Evolutionary conservation across 768 basidiomycete genomes (phyloP).

Genomic region (Mycena capillaripes): DNA sequence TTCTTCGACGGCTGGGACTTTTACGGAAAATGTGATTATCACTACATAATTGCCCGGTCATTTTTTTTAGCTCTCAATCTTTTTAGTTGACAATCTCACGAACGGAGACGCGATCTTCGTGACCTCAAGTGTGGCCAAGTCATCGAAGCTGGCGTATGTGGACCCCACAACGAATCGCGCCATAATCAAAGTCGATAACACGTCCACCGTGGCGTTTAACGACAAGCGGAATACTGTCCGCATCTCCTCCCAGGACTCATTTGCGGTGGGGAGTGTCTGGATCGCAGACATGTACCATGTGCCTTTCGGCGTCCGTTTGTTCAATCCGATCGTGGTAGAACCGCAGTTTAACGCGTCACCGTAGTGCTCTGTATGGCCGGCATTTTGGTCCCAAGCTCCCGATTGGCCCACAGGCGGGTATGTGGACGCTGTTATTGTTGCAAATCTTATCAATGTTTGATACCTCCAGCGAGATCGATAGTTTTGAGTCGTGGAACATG

Average conservation of each 20-base stretch:
- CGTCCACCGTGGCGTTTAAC: constrained; percentile 62
- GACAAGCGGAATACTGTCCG: constrained; percentile 78
- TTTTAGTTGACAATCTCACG: constrained; percentile 70
- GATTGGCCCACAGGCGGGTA: constrained; percentile 75
- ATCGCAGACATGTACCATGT: constrained; percentile 75
- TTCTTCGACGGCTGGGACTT: constrained; percentile 83
- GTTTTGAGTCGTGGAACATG: constrained; percentile 85
- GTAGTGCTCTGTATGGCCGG: constrained; percentile 82
- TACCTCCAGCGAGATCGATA: constrained; percentile 76
- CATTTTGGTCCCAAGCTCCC: constrained; percentile 71
- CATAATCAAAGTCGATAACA: constrained; percentile 84
- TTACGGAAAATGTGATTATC: constrained; percentile 62
- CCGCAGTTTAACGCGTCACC: neutral
- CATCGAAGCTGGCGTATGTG: constrained; percentile 70
- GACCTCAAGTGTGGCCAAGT: constrained; percentile 59
- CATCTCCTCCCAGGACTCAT: constrained; percentile 70
- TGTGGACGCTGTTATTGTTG: constrained; percentile 31
- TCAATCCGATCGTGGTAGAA: neutral
- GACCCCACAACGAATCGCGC: constrained; percentile 77
- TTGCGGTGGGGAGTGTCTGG: constrained; percentile 73
- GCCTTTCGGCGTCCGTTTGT: constrained; percentile 68
- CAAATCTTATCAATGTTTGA: constrained; percentile 1
- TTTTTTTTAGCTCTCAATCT: neutral
- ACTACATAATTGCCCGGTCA: neutral
- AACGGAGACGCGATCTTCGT: constrained; percentile 72